Evolutionary conservation across 2,329 filamentous ascomycete genomes (phyloP), one percentile per base, ranked within the genome.

Genomic region (Fusarium sp.): DNA sequence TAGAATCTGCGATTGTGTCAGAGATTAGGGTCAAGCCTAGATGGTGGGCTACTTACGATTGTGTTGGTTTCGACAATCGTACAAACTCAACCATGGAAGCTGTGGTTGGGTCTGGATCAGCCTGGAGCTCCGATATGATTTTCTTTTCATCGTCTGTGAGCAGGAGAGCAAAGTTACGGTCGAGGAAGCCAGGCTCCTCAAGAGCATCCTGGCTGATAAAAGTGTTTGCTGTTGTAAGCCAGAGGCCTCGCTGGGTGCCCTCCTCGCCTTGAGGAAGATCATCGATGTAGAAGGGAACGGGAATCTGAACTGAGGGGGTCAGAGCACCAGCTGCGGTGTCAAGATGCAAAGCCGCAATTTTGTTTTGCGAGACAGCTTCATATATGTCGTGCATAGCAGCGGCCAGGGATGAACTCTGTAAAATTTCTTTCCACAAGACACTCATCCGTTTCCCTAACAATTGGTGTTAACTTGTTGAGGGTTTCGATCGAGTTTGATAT

Each of bases 161-260:
- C 1, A 99, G 84, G 3, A 99, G 83, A 0, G 92, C 93, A 73
- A 97, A 97, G 77, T 97, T 93, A 71, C 94, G 94, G 65, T 94
- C 94, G 45, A 97, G 84, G 55, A 91, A 89, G 2, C 87, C 84
- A 0, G 89, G 87, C 21, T 92, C 89, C 42, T 91, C 87, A 2
- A 86, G 81, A 14, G 88, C 88, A 60, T 94, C 92, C 34, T 93
- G 89, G 40, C 89, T 85, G 19, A 88, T 84, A 43, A 94, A 87
- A 13, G 91, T 90, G 72, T 95, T 94, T 31, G 94, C 92, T 0
- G 94, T 97, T 1, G 94, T 97, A 21, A 97, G 84, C 91, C 94
- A 95, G 1, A 97, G 84, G 1, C 94, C 93, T 7, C 88, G 90
- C 68, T 92, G 90, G 47, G 90, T 87, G 33, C 87, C 87, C 56